A percentile compares a stretch with the other conserved stretches of the same genome.
Evolutionary conservation across 176 grass and related monocot genomes (phyloP).

Genomic region (Eleusine coracana): DNA sequence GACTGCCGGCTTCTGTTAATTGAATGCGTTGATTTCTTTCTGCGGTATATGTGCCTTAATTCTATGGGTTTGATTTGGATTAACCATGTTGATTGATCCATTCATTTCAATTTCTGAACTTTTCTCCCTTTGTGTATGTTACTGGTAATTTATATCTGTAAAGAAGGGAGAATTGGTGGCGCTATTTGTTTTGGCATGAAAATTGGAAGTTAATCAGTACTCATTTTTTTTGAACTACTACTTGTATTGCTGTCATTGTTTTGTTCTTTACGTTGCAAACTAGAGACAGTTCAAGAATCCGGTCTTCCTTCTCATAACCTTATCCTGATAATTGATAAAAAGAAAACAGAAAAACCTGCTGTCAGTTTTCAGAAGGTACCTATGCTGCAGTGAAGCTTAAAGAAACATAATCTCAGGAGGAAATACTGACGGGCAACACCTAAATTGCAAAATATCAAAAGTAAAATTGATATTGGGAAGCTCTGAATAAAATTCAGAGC

Average conservation of each 20-base stretch:
- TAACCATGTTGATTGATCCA: constrained; percentile 36
- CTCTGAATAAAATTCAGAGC: too few relatives aligned
- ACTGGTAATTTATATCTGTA: background rate
- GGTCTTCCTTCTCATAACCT: background rate
- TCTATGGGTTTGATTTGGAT: background rate
- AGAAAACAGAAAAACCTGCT: background rate
- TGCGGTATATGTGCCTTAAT: background rate
- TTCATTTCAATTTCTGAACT: constrained; percentile 24
- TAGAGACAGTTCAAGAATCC: background rate
- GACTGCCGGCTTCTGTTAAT: background rate
- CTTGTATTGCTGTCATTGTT: background rate
- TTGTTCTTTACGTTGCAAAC: background rate
- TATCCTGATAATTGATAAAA: background rate
- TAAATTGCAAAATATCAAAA: too few relatives aligned
- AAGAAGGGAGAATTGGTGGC: constrained; percentile 24
- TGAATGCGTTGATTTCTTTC: background rate
- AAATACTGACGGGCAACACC: too few relatives aligned
- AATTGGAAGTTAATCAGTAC: constrained; percentile 33
- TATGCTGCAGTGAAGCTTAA: too few relatives aligned
- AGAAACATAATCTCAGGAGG: too few relatives aligned
- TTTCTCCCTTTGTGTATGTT: constrained; percentile 12
- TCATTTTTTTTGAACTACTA: background rate
- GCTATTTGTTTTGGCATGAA: constrained; percentile 26
- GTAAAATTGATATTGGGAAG: background rate
- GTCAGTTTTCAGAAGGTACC: background rate